A percentile compares a stretch with the other conserved stretches of the same genome.
These are phyloP conservation scores for Rhizopus delemar DNA, from an alignment of 371 early-diverging fungal genomes.

Conservation along the genomic window DNA sequence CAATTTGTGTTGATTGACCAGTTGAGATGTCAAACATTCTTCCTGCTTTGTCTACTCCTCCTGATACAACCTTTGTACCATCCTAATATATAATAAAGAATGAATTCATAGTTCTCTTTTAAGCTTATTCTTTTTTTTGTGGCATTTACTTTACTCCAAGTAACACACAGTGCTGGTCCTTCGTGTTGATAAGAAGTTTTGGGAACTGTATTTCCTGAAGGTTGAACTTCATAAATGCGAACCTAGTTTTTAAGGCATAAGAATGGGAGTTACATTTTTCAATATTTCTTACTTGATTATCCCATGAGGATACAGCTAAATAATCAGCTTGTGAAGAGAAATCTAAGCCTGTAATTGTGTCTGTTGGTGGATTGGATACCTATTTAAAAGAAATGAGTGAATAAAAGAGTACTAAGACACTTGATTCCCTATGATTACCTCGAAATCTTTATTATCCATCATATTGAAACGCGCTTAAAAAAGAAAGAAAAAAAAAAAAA, in stretches of 20 bases:
- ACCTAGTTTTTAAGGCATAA: conserved; percentile 56
- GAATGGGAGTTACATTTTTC: neutral
- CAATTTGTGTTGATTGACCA: conserved; percentile 77
- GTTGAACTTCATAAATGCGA: conserved; percentile 86
- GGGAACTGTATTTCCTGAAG: conserved; percentile 69
- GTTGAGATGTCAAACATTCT: conserved; percentile 78
- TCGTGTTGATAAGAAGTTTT: conserved; percentile 82
- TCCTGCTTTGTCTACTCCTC: conserved; percentile 85
- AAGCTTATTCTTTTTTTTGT: neutral
- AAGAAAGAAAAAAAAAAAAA: neutral
- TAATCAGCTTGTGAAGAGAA: conserved; percentile 83
- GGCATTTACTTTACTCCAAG: conserved; percentile 84
- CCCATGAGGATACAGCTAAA: conserved; percentile 92
- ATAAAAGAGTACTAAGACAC: neutral
- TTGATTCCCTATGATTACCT: conserved; percentile 13
- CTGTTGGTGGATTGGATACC: conserved; percentile 77
- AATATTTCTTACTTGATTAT: conserved; percentile 70
- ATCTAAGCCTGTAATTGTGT: conserved; percentile 77
- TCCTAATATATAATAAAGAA: conserved; percentile 56
- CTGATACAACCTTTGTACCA: conserved; percentile 83
- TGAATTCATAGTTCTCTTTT: no score
- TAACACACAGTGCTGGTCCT: conserved; percentile 78
- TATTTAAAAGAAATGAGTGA: conserved; percentile 22
- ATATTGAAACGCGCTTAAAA: conserved; percentile 2
- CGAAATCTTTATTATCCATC: conserved; percentile 36